These are phyloP conservation scores for Hymenoscyphus albidus DNA, from an alignment of 2,329 filamentous ascomycete genomes.

Conservation along the genomic window DNA sequence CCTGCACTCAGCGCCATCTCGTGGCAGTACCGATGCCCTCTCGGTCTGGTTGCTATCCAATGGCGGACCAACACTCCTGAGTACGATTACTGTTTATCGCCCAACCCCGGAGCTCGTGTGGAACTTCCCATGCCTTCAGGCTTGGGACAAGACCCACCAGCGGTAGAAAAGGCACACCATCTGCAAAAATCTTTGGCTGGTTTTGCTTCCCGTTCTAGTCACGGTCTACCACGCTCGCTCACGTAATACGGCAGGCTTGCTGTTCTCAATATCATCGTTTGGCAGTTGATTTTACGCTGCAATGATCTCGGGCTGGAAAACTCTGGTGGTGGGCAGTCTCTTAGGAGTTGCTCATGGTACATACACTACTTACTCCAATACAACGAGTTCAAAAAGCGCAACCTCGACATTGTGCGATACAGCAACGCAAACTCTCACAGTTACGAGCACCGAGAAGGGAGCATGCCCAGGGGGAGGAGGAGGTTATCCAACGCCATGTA, in stretches of 20 bases:
- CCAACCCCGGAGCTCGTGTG: conserved; percentile 12
- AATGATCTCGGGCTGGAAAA: conserved; percentile 21
- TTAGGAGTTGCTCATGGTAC: conserved; percentile 18
- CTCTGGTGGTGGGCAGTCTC: conserved; percentile 21
- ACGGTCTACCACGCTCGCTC: conserved; percentile 23
- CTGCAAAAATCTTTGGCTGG: conserved; percentile 19
- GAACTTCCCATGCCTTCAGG: conserved; percentile 20
- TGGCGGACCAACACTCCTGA: conserved; percentile 10
- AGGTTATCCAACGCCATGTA: not conserved
- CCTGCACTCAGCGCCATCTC: conserved; percentile 12
- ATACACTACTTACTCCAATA: not conserved
- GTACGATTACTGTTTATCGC: conserved; percentile 16
- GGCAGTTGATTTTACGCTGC: conserved; percentile 8
- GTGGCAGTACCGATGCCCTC: conserved; percentile 20
- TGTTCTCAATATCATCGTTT: conserved; percentile 28
- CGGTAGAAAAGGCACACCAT: conserved; percentile 25
- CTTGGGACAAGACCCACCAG: conserved; percentile 20
- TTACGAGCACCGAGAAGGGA: not conserved
- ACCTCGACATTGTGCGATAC: not conserved
- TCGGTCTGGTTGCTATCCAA: conserved; percentile 18
- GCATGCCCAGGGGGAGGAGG: not conserved
- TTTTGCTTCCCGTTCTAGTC: conserved; percentile 25
- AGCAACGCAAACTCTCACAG: not conserved
- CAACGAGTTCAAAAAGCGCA: not conserved
- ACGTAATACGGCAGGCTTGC: conserved; percentile 22